Percentiles rank a stretch among this genome's conserved stretches.
Evolutionary conservation across 306 rosid species (phyloP).

Genomic region (Oxytropis ochrocephala): DNA sequence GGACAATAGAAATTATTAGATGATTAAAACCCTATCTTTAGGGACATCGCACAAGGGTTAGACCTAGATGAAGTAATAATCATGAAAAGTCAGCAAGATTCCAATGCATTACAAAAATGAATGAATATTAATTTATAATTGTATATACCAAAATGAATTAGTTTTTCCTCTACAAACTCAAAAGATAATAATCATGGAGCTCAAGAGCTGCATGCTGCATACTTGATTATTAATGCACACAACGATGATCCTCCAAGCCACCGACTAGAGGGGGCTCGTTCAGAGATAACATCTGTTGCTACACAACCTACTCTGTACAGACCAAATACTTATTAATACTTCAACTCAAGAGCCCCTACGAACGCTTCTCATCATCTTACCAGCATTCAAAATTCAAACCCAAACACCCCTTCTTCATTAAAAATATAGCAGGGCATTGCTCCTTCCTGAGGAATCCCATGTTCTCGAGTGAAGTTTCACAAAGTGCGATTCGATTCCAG

Average conservation of each 20-base stretch:
- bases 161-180: neutral
- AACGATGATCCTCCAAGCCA: slow-evolving; percentile 5
- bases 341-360: neutral
- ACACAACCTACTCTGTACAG: slow-evolving; percentile 7
- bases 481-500: neutral
- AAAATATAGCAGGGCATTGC: slow-evolving; percentile 14
- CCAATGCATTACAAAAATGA: neutral
- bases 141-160: neutral
- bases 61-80: neutral
- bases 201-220: slow-evolving; percentile 1
- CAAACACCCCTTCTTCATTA: neutral
- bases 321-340: neutral
- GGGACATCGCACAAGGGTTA: neutral
- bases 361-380: neutral
- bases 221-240: neutral
- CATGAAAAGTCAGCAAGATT: neutral
- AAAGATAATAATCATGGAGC: neutral
- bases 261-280: slow-evolving; percentile 1
- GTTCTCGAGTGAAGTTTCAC: neutral
- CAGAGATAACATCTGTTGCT: neutral
- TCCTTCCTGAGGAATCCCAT: neutral
- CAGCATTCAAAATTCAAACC: slow-evolving; percentile 4
- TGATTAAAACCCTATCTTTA: too few relatives aligned
- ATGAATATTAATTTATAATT: neutral
- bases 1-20: too few relatives aligned